phyloP scores from a whole-genome alignment of 2,329 filamentous ascomycete genomes.

The Claviceps digitariae region DNA sequence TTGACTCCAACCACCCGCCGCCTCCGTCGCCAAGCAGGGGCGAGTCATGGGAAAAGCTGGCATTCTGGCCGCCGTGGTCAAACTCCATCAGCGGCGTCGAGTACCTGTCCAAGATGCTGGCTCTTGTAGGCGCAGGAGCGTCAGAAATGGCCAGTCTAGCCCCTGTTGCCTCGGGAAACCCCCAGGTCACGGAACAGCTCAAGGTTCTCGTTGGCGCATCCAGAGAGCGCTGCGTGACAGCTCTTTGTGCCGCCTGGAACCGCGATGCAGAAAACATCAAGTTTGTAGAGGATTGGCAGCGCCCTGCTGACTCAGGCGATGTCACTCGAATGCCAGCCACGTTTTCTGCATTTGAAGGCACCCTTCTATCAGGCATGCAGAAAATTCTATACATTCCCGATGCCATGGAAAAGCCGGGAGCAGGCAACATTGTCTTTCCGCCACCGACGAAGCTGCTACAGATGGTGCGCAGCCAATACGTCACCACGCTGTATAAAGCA shows the following conservation, averaged over 20 bases:
- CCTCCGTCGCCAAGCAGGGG: constrained; percentile 64
- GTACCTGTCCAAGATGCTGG: constrained; percentile 71
- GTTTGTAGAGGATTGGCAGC: constrained; percentile 84
- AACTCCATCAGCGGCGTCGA: constrained; percentile 88
- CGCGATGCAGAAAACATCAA: constrained; percentile 88
- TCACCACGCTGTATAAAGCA: constrained; percentile 85
- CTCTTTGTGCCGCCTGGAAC: constrained; percentile 83
- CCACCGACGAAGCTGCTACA: constrained; percentile 79
- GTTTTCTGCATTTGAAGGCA: constrained; percentile 75
- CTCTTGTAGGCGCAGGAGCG: constrained; percentile 72
- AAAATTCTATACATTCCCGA: constrained; percentile 91
- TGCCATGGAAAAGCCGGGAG: constrained; percentile 59
- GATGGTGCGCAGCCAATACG: constrained; percentile 84
- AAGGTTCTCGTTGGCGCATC: constrained; percentile 62
- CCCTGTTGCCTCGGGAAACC: constrained; percentile 45
- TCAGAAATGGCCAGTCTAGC: constrained; percentile 70
- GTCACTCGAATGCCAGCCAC: constrained; percentile 81
- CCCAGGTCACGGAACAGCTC: constrained; percentile 54
- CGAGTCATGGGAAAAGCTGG: constrained; percentile 83
- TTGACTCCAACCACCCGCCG: constrained; percentile 66
- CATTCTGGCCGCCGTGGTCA: constrained; percentile 89
- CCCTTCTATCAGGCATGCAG: constrained; percentile 75
- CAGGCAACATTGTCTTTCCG: constrained; percentile 66
- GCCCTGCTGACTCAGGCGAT: constrained; percentile 67
- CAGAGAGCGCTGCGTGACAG: constrained; percentile 73